A percentile compares a stretch with the other conserved stretches of the same genome.
phyloP scores from a whole-genome alignment of 78 protist genomes.

The Dictyostelium firmibasis region DNA sequence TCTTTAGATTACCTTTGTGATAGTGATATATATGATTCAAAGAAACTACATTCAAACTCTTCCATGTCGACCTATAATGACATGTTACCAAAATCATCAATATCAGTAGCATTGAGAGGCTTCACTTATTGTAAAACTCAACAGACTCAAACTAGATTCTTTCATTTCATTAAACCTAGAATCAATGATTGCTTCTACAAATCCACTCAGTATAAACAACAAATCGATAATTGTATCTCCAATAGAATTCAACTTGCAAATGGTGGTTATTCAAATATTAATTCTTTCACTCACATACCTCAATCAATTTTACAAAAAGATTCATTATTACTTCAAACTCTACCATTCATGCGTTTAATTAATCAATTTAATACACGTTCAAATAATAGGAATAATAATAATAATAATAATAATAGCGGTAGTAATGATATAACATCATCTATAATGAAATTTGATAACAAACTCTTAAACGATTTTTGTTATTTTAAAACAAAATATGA shows the following conservation, averaged over 20 bases:
- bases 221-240: background rate
- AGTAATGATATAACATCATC: background rate
- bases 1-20: constrained; percentile 30
- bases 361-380: background rate
- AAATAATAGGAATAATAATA: background rate
- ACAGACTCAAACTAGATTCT: background rate
- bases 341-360: constrained; percentile 23
- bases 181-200: background rate
- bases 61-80: background rate
- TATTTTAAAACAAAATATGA: background rate
- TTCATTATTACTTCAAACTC: background rate
- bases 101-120: constrained; percentile 51
- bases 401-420: background rate
- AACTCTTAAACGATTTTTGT: background rate
- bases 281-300: background rate
- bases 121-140: constrained; percentile 23
- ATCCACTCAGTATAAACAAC: background rate
- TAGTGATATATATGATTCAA: constrained; percentile 25
- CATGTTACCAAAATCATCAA: constrained; percentile 16
- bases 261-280: background rate
- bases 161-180: constrained; percentile 46
- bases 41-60: background rate
- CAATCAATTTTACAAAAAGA: background rate
- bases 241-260: background rate
- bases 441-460: background rate